These are phyloP conservation scores for Sclerotinia subarctica DNA, from an alignment of 2,329 filamentous ascomycete genomes.

Conservation along the genomic window DNA sequence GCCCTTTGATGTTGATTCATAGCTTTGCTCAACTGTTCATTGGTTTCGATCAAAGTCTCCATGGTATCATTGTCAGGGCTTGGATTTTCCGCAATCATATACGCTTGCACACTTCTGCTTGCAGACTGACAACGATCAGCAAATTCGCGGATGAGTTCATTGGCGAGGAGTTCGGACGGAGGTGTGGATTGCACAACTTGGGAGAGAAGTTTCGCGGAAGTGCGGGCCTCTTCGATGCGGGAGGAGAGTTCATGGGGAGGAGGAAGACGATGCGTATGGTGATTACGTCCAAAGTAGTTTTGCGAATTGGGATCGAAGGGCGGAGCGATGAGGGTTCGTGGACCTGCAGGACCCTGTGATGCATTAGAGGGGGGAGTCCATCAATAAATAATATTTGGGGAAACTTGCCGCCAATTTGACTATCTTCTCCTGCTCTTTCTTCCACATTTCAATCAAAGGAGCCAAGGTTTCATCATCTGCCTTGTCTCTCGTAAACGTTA, in stretches of 20 bases:
- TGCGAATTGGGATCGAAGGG: conserved; percentile 41
- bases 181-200: conserved; percentile 88
- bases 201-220: conserved; percentile 85
- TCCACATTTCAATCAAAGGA: conserved; percentile 81
- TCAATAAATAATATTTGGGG: background rate
- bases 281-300: conserved; percentile 47
- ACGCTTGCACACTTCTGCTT: conserved; percentile 76
- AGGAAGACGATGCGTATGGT: conserved; percentile 53
- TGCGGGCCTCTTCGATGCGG: conserved; percentile 84
- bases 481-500: conserved; percentile 66
- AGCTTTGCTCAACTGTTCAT: conserved; percentile 82
- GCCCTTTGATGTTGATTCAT: conserved; percentile 82
- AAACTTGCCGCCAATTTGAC: conserved; percentile 46
- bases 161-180: conserved; percentile 67
- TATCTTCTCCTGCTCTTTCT: conserved; percentile 70
- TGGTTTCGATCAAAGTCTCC: conserved; percentile 88
- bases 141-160: conserved; percentile 93
- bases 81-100: conserved; percentile 77
- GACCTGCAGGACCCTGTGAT: conserved; percentile 31
- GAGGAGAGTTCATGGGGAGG: conserved; percentile 72
- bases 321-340: conserved; percentile 45
- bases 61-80: conserved; percentile 90
- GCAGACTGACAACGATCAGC: conserved; percentile 80
- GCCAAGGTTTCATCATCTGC: conserved; percentile 69
- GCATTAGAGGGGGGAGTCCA: conserved; percentile 11